phyloP scores from a whole-genome alignment of 805 yeast genomes.

The Teunomyces stri region DNA sequence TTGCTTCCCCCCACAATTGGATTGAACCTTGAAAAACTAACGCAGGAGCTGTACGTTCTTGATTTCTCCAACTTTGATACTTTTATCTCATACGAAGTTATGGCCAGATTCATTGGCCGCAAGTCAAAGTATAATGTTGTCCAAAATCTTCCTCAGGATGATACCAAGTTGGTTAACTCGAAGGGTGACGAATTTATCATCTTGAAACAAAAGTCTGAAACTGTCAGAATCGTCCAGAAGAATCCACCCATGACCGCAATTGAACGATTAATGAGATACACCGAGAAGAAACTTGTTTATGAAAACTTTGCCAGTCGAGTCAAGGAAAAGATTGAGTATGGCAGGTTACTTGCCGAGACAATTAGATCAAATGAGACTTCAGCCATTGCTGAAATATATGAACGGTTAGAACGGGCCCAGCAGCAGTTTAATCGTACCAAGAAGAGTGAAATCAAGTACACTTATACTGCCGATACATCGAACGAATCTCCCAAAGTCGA shows the following conservation, averaged over 20 bases:
- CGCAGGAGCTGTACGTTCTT: slow-evolving; percentile 13
- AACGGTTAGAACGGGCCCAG: slow-evolving; percentile 12
- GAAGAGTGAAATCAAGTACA: slow-evolving; percentile 13
- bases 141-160: slow-evolving; percentile 7
- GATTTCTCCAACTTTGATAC: slow-evolving; percentile 31
- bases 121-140: slow-evolving; percentile 30
- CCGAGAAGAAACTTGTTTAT: slow-evolving; percentile 20
- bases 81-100: slow-evolving; percentile 29
- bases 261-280: slow-evolving; percentile 15
- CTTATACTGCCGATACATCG: slow-evolving; percentile 14
- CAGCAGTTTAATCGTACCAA: slow-evolving; percentile 13
- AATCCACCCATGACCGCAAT: slow-evolving; percentile 9
- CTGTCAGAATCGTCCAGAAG: slow-evolving; percentile 28
- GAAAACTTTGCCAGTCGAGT: slow-evolving; percentile 24
- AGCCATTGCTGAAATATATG: slow-evolving; percentile 10
- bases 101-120: slow-evolving; percentile 38
- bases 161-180: slow-evolving; percentile 29
- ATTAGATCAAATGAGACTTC: slow-evolving; percentile 3
- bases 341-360: slow-evolving; percentile 17
- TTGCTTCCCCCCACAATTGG: slow-evolving; percentile 37
- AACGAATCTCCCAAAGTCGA: slow-evolving; percentile 4
- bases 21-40: slow-evolving; percentile 6
- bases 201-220: slow-evolving; percentile 26
- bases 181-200: slow-evolving; percentile 41
- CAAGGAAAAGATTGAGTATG: slow-evolving; percentile 27